Conservation (phyloP, 73 alveolate genomes). For the Stentor roeselii region DNA sequence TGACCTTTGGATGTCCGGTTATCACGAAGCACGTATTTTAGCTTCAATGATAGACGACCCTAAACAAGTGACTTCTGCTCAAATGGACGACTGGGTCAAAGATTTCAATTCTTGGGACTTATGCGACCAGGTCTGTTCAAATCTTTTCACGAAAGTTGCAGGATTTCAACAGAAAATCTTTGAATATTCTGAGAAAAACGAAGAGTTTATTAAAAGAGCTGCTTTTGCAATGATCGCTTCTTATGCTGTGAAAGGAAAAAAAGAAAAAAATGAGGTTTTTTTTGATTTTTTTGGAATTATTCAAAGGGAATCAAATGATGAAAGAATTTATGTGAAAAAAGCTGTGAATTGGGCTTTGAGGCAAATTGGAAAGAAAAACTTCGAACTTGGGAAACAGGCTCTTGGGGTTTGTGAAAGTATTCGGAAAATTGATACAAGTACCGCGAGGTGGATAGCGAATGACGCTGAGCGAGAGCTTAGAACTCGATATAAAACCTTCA, state of each 20-base stretch:
- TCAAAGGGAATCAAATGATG: background rate
- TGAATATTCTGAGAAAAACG: background rate
- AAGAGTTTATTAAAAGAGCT: background rate
- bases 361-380: background rate
- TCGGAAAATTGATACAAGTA: background rate
- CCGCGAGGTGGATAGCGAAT: background rate
- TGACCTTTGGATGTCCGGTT: background rate
- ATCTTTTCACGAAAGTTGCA: background rate
- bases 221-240: background rate
- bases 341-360: constrained; percentile 5
- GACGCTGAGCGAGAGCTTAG: background rate
- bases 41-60: background rate
- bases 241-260: background rate
- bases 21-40: background rate
- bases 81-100: constrained; percentile 1
- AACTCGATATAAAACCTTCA: background rate
- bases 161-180: too few relatives aligned
- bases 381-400: background rate
- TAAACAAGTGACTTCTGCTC: background rate
- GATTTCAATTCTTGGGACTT: background rate
- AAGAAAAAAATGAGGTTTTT: background rate
- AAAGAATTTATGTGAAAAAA: background rate
- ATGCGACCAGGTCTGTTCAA: background rate
- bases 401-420: background rate
- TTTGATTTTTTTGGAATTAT: background rate